phyloP scores from a whole-genome alignment of 129 eudicot species.

The Kitagawia praeruptora region DNA sequence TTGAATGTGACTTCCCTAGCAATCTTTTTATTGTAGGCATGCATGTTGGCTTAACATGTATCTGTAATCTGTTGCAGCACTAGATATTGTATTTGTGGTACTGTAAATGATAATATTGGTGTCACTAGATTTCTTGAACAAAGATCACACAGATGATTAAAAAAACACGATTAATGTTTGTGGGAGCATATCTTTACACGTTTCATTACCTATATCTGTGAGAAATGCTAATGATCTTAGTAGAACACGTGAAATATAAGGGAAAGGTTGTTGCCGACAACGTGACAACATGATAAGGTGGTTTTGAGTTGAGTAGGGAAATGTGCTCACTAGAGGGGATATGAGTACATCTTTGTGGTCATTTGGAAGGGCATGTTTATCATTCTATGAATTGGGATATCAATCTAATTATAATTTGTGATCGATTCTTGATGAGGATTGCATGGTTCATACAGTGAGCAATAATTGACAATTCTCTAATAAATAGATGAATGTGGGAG shows the following conservation, averaged over 20 bases:
- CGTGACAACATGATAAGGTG: not conserved
- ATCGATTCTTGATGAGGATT: not conserved
- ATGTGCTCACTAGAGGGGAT: not conserved
- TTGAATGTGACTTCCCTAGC: not conserved
- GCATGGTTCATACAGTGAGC: not conserved
- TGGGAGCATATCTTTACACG: not conserved
- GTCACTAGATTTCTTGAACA: too few relatives aligned
- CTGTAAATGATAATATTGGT: not conserved
- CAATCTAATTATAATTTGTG: not conserved
- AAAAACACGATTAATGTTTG: not conserved
- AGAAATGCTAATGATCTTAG: not conserved
- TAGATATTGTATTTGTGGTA: not conserved
- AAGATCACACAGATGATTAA: not conserved
- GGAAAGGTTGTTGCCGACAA: not conserved
- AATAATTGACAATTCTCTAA: not conserved
- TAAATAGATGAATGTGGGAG: not conserved
- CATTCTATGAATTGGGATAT: not conserved
- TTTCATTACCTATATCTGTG: not conserved
- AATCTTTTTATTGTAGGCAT: not conserved
- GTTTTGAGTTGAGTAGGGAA: not conserved
- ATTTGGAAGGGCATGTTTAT: not conserved
- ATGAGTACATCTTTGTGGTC: not conserved
- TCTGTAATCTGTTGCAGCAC: not conserved
- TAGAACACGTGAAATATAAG: not conserved
- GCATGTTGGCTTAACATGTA: not conserved